A percentile compares a stretch with the other conserved stretches of the same genome.
Evolutionary conservation across 768 basidiomycete genomes (phyloP).

Genomic region (Suillus placidus): DNA sequence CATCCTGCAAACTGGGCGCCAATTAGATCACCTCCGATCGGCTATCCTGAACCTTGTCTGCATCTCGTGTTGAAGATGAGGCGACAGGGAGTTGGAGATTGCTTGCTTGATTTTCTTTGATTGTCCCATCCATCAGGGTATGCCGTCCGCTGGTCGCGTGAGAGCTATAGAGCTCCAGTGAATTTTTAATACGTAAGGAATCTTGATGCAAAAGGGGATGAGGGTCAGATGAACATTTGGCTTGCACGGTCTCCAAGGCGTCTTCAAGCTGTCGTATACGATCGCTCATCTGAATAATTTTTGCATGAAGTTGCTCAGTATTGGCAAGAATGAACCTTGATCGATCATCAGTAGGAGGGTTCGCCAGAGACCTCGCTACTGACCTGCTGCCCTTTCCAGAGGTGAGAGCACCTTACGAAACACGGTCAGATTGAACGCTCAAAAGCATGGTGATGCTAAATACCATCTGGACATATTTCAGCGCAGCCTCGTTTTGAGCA

Average conservation of each 20-base stretch:
- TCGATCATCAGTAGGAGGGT: constrained; percentile 18
- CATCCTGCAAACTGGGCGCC: neutral
- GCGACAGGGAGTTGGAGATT: constrained; percentile 14
- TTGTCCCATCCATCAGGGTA: constrained; percentile 9
- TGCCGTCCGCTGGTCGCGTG: constrained; percentile 25
- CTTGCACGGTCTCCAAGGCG: constrained; percentile 50
- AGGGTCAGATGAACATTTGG: constrained; percentile 39
- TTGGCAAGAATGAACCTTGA: constrained; percentile 68
- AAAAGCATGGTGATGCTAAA: constrained; percentile 13
- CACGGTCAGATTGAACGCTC: constrained; percentile 12
- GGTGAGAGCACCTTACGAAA: constrained; percentile 52
- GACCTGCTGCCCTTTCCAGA: constrained; percentile 68
- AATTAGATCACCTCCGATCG: constrained; percentile 27
- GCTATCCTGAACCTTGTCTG: constrained; percentile 18
- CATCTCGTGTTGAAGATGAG: constrained; percentile 8
- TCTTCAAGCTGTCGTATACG: constrained; percentile 69
- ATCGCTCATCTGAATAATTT: constrained; percentile 61
- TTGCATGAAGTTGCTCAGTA: constrained; percentile 66
- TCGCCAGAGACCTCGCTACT: constrained; percentile 13
- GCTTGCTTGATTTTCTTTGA: constrained; percentile 16
- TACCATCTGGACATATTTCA: constrained; percentile 63
- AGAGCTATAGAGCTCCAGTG: constrained; percentile 61
- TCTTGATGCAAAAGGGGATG: constrained; percentile 65
- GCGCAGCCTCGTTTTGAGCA: constrained; percentile 69
- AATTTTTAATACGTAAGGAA: constrained; percentile 63